Evolutionary conservation across 106 monocot genomes (phyloP).

Genomic region (Dendrobium huoshanense): DNA sequence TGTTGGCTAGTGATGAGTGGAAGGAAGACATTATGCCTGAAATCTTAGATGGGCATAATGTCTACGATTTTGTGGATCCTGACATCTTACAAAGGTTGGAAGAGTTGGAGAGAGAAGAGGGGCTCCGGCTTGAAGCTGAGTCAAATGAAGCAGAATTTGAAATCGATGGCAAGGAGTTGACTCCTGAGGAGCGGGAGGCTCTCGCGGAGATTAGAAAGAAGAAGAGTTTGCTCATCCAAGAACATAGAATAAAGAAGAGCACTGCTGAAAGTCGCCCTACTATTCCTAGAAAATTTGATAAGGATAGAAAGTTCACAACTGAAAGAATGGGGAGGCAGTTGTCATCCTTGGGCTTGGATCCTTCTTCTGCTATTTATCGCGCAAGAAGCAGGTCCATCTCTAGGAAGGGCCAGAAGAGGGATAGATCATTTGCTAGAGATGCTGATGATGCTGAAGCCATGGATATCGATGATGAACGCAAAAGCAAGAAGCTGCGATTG

Average conservation of each 20-base stretch:
- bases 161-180: conserved; percentile 56
- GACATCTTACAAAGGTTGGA: conserved; percentile 77
- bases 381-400: conserved; percentile 49
- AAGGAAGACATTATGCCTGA: conserved; percentile 95
- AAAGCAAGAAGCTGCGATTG: conserved; percentile 55
- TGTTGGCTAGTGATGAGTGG: conserved; percentile 83
- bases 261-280: conserved; percentile 91
- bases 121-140: conserved; percentile 48
- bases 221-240: conserved; percentile 77
- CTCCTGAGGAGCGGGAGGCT: conserved; percentile 59
- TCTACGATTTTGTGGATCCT: conserved; percentile 81
- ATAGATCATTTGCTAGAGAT: conserved; percentile 44
- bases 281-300: conserved; percentile 82
- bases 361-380: conserved; percentile 62
- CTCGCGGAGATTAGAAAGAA: conserved; percentile 69
- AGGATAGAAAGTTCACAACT: conserved; percentile 72
- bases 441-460: conserved; percentile 21
- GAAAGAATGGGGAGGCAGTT: conserved; percentile 82
- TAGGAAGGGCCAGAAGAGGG: conserved; percentile 55
- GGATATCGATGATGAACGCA: conserved; percentile 54
- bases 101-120: conserved; percentile 92
- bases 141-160: conserved; percentile 51
- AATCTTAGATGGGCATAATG: conserved; percentile 93
- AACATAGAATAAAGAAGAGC: conserved; percentile 90
- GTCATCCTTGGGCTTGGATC: conserved; percentile 63